phyloP scores from a whole-genome alignment of 805 yeast species.

The Phaffomyces opuntiae region DNA sequence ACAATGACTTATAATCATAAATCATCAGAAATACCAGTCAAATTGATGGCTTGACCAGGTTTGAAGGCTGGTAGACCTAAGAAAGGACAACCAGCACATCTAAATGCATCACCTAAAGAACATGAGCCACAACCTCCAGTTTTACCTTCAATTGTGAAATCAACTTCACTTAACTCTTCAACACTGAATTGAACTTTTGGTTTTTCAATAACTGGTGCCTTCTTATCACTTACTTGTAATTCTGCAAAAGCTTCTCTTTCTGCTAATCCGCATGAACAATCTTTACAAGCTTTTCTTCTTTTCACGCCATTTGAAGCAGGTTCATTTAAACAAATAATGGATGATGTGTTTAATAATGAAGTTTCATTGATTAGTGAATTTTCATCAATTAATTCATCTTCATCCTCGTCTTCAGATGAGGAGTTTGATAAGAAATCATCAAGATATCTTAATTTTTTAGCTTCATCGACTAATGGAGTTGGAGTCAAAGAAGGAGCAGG shows the following conservation, averaged over 20 bases:
- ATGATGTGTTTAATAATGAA: conserved; percentile 31
- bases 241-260: conserved; percentile 69
- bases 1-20: conserved; percentile 29
- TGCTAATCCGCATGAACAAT: conserved; percentile 94
- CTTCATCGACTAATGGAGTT: conserved; percentile 9
- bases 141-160: conserved; percentile 94
- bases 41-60: conserved; percentile 86
- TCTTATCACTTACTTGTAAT: conserved; percentile 27
- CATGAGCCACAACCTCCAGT: conserved; percentile 98
- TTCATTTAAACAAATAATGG: conserved; percentile 27
- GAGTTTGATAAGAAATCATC: conserved; percentile 5
- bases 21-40: conserved; percentile 74
- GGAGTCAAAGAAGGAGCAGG: conserved; percentile 16
- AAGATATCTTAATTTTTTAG: conserved; percentile 19
- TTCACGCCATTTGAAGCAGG: conserved; percentile 48
- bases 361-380: conserved; percentile 29
- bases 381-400: conserved; percentile 30
- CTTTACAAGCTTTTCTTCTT: conserved; percentile 93
- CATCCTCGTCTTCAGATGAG: conserved; percentile 19
- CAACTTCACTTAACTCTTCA: conserved; percentile 82
- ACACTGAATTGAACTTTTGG: conserved; percentile 41
- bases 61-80: conserved; percentile 96
- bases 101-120: conserved; percentile 94
- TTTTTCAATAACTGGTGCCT: conserved; percentile 28
- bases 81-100: conserved; percentile 98